Evolutionary conservation across 805 yeast species (phyloP), one percentile per base, ranked within the genome.

Genomic region (Blastobotrys peoriensis): DNA sequence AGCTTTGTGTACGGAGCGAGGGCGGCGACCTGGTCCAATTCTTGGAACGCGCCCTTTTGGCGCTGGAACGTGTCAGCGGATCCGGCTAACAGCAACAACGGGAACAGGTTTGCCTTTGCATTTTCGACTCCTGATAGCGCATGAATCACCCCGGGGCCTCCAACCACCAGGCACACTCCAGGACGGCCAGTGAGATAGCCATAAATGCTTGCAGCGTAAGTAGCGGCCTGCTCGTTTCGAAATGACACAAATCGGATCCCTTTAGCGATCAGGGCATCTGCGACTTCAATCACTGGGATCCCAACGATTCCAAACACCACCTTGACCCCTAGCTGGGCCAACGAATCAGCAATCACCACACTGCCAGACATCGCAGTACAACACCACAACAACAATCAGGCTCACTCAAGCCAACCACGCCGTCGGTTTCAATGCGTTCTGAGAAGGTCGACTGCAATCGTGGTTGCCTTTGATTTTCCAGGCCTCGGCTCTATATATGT

Each of bases 81-180:
- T 1, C 88, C 88, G 0, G 87, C 84, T 18, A 82, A 64, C 13
- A 82, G 75, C 45, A 82, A 49, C 41, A 82, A 59, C 3, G 89
- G 89, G 75, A 83, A 79, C 44, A 75, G 69, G 58, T 83, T 83
- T 43, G 73, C 64, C 33, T 66, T 69, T 4, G 87, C 74, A 54
- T 82, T 82, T 54, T 76, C 79, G 2, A 79, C 48, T 9, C 88
- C 89, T 0, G 87, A 76, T 36, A 78, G 54, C 0, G 85, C 81
- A 50, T 82, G 86, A 5, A 82, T 69, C 2, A 82, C 65, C 3
- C 88, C 88, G 0, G 88, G 87, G 0, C 88, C 88, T 25, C 89
- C 88, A 3, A 83, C 88, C 0, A 80, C 83, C 2, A 82, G 65
- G 15, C 79, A 59, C 0, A 82, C 83, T 16, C 84, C 87, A 0